phyloP scores from a whole-genome alignment of 192 early-diverging fungal species.

The Podila epicladia region DNA sequence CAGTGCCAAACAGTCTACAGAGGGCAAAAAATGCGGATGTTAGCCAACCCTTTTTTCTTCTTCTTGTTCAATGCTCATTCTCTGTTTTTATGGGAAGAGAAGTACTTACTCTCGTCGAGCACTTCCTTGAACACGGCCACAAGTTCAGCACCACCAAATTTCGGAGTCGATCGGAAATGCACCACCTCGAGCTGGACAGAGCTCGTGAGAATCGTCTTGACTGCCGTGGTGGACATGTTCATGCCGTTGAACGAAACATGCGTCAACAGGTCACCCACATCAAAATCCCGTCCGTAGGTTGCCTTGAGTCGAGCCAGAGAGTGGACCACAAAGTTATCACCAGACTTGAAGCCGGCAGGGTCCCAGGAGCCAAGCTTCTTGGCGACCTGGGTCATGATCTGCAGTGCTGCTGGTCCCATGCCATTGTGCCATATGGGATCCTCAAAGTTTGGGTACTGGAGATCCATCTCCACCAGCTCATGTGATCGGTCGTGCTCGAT shows the following conservation, averaged over 20 bases:
- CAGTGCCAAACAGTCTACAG: background rate
- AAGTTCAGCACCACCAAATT: background rate
- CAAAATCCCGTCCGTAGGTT: background rate
- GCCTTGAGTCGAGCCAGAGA: background rate
- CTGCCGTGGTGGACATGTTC: background rate
- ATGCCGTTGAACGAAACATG: constrained; percentile 2
- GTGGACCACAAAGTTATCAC: background rate
- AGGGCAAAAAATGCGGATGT: too few species aligned
- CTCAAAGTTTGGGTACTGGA: background rate
- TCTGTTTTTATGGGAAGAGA: too few species aligned
- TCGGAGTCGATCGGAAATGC: constrained; percentile 1
- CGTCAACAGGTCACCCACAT: background rate
- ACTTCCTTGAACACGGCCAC: background rate
- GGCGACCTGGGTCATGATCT: constrained; percentile 2
- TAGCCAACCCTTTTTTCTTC: too few species aligned
- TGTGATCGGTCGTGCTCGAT: background rate
- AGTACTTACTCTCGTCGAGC: background rate
- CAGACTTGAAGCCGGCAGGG: background rate
- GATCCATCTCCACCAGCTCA: constrained; percentile 1
- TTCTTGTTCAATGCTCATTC: too few species aligned
- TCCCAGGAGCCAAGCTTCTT: background rate
- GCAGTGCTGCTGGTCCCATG: background rate
- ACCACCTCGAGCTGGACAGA: constrained; percentile 1
- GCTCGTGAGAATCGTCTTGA: constrained; percentile 1
- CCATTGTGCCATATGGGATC: background rate